Conservation (phyloP, 129 eudicot species). For the Lonicera japonica region DNA sequence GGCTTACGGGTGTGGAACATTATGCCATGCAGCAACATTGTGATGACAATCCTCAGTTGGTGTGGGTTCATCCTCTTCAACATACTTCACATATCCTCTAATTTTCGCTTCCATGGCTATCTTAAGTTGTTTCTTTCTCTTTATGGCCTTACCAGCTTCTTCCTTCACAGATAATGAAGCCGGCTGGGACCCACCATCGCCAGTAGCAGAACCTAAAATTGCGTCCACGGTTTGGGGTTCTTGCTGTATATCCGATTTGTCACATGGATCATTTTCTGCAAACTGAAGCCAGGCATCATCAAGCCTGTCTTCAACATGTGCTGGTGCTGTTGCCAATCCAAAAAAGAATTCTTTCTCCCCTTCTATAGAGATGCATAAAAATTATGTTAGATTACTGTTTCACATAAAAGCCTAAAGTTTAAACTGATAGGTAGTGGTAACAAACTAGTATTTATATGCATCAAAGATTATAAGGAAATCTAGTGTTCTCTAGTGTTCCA, state of each 20-base stretch:
- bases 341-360: constrained; percentile 81
- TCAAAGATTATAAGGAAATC: constrained; percentile 4
- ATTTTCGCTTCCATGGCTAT: constrained; percentile 93
- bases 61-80: constrained; percentile 50
- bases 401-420: too few relatives aligned
- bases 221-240: constrained; percentile 39
- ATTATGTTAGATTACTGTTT: not conserved
- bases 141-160: constrained; percentile 27
- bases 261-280: constrained; percentile 62
- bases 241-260: constrained; percentile 37
- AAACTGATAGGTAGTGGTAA: too few relatives aligned
- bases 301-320: constrained; percentile 94
- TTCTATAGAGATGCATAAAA: constrained; percentile 23
- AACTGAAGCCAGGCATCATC: constrained; percentile 99
- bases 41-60: constrained; percentile 46
- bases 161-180: constrained; percentile 25
- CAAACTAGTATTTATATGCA: too few relatives aligned
- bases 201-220: constrained; percentile 54
- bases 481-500: too few relatives aligned
- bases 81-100: constrained; percentile 68
- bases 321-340: constrained; percentile 99
- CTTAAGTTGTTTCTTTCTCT: constrained; percentile 50
- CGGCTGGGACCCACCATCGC: constrained; percentile 84
- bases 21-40: constrained; percentile 97
- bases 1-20: constrained; percentile 97